A percentile compares a stretch with the other conserved stretches of the same genome.
phyloP scores from a whole-genome alignment of 306 rosid species.

The Hippophae tibetana region DNA sequence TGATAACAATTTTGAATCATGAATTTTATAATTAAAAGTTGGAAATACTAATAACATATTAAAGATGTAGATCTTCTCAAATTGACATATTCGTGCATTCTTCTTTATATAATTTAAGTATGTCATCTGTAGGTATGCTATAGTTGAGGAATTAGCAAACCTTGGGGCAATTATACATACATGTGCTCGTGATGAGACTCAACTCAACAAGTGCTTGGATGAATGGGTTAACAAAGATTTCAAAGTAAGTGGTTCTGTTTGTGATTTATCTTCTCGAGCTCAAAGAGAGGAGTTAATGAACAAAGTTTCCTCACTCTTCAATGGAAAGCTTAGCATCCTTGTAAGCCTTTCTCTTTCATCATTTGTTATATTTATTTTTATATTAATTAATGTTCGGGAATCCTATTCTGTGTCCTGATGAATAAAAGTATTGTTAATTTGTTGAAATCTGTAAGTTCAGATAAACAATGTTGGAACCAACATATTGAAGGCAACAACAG shows the following conservation, averaged over 20 bases:
- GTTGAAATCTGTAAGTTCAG: conserved; percentile 6
- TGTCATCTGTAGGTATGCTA: conserved; percentile 9
- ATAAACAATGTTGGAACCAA: conserved; percentile 30
- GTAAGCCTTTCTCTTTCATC: neutral
- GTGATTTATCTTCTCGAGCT: conserved; percentile 5
- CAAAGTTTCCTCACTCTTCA: conserved; percentile 9
- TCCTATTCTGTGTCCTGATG: too few species aligned
- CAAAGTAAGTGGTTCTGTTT: conserved; percentile 20
- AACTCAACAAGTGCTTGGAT: conserved; percentile 17
- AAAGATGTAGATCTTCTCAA: too few species aligned
- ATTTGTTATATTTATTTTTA: neutral
- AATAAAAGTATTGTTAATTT: too few species aligned
- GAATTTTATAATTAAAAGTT: too few species aligned
- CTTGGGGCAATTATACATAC: conserved; percentile 20
- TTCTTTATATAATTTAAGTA: too few species aligned
- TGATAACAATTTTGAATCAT: too few species aligned
- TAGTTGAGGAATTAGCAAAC: conserved; percentile 28
- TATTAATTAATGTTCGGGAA: neutral
- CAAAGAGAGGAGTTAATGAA: conserved; percentile 13
- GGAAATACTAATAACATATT: too few species aligned
- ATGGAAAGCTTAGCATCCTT: conserved; percentile 27
- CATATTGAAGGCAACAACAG: neutral
- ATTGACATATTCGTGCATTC: too few species aligned
- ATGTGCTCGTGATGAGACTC: conserved; percentile 7
- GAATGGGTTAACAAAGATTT: conserved; percentile 22